Conservation (phyloP, 2,329 filamentous ascomycete genomes). For the Graphilbum sp. region DNA sequence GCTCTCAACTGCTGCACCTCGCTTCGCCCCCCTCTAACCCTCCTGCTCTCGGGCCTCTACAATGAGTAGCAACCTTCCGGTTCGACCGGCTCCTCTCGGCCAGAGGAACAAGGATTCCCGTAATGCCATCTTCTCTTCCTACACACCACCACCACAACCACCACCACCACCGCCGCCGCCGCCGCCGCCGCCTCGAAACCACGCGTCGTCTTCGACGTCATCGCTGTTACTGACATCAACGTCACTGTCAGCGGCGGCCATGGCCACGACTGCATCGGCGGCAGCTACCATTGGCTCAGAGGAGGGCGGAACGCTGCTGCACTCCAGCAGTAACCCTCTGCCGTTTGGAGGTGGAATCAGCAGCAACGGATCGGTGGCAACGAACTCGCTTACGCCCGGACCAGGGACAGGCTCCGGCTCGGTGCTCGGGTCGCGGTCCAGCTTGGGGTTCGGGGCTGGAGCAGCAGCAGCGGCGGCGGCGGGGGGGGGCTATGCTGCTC, state of each 20-base stretch:
- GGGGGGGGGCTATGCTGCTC: neutral
- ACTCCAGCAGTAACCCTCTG: neutral
- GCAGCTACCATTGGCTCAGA: neutral
- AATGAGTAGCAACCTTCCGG: constrained; percentile 6
- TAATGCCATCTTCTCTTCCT: constrained; percentile 38
- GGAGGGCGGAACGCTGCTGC: neutral
- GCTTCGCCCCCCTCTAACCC: neutral
- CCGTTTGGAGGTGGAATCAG: neutral
- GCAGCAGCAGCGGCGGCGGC: neutral
- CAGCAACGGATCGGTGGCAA: neutral
- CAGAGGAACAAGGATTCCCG: constrained; percentile 15
- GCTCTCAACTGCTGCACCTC: neutral
- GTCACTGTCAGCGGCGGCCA: constrained; percentile 3
- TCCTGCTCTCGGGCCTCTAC: neutral
- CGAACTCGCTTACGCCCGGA: neutral
- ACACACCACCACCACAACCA: constrained; percentile 17
- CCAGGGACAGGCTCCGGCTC: neutral
- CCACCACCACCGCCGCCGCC: constrained; percentile 7
- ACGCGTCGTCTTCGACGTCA: constrained; percentile 2
- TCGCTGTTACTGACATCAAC: constrained; percentile 5
- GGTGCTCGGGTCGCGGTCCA: neutral
- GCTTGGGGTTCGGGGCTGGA: neutral
- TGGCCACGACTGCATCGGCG: constrained; percentile 2
- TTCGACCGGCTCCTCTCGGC: constrained; percentile 1
- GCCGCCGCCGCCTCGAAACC: constrained; percentile 5